Conservation (phyloP, 2,329 filamentous ascomycete genomes). For the Aspergillus ochraceus region DNA sequence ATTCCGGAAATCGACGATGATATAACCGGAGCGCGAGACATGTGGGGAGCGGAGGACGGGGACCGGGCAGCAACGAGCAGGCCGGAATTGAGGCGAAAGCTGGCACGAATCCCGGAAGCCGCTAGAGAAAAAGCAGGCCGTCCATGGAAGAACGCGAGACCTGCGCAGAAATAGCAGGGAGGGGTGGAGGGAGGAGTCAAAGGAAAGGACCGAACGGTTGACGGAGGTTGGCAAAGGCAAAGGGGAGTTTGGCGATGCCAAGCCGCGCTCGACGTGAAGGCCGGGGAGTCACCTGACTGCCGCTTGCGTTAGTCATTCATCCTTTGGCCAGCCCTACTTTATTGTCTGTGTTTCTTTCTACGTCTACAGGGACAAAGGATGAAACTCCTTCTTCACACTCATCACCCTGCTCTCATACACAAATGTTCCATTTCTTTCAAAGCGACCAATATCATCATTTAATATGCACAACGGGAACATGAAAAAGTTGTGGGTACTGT, state of each 20-base stretch:
- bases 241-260: constrained; percentile 42
- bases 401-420: neutral
- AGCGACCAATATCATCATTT: neutral
- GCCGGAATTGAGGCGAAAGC: constrained; percentile 25
- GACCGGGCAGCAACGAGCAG: constrained; percentile 28
- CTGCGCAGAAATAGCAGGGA: constrained; percentile 21
- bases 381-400: neutral
- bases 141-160: constrained; percentile 25
- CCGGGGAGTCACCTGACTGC: constrained; percentile 29
- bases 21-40: constrained; percentile 46
- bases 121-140: constrained; percentile 22
- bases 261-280: constrained; percentile 33
- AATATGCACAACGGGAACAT: constrained; percentile 4
- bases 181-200: constrained; percentile 13
- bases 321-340: constrained; percentile 10
- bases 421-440: neutral
- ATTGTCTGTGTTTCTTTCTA: neutral
- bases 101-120: constrained; percentile 19
- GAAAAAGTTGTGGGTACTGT: neutral
- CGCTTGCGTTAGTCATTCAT: constrained; percentile 3
- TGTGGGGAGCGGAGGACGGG: constrained; percentile 43
- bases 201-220: constrained; percentile 17
- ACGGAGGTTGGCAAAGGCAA: constrained; percentile 19
- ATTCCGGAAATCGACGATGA: constrained; percentile 37
- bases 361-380: neutral